Evolutionary conservation across 2,329 filamentous ascomycete genomes (phyloP).

Genomic region (Sarocladium oryzae): DNA sequence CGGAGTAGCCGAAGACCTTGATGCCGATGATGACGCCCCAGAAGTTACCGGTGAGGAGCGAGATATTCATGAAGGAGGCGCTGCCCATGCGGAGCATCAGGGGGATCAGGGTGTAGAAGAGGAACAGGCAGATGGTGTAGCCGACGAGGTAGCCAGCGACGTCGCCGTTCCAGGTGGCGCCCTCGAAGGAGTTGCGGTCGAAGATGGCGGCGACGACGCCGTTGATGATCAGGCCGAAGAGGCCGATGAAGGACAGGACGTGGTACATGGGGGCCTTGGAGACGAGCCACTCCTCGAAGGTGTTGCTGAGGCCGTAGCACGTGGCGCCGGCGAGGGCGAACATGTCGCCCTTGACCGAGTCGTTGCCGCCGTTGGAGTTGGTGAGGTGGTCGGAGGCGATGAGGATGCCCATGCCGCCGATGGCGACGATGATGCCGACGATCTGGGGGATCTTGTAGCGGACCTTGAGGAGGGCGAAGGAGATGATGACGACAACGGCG

Average conservation of each 20-base stretch:
- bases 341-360: slow-evolving; percentile 84
- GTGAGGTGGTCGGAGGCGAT: slow-evolving; percentile 84
- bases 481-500: slow-evolving; percentile 80
- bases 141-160: slow-evolving; percentile 81
- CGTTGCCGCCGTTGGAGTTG: slow-evolving; percentile 62
- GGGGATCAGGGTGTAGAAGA: slow-evolving; percentile 87
- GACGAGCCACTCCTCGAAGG: slow-evolving; percentile 91
- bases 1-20: slow-evolving; percentile 69
- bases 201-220: slow-evolving; percentile 88
- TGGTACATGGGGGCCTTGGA: slow-evolving; percentile 83
- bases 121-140: slow-evolving; percentile 73
- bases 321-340: slow-evolving; percentile 86
- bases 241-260: slow-evolving; percentile 82
- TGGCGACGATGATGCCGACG: slow-evolving; percentile 79
- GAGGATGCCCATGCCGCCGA: slow-evolving; percentile 82
- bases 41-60: slow-evolving; percentile 87
- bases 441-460: slow-evolving; percentile 87
- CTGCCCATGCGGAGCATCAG: slow-evolving; percentile 82
- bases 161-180: slow-evolving; percentile 57
- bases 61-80: slow-evolving; percentile 96
- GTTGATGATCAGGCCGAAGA: slow-evolving; percentile 87
- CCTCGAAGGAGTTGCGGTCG: slow-evolving; percentile 66
- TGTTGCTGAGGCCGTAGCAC: slow-evolving; percentile 86
- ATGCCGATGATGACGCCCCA: slow-evolving; percentile 94
- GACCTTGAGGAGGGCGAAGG: slow-evolving; percentile 74